Conservation (phyloP, 116 monocot genomes). For the Dioscorea cayenensis region DNA sequence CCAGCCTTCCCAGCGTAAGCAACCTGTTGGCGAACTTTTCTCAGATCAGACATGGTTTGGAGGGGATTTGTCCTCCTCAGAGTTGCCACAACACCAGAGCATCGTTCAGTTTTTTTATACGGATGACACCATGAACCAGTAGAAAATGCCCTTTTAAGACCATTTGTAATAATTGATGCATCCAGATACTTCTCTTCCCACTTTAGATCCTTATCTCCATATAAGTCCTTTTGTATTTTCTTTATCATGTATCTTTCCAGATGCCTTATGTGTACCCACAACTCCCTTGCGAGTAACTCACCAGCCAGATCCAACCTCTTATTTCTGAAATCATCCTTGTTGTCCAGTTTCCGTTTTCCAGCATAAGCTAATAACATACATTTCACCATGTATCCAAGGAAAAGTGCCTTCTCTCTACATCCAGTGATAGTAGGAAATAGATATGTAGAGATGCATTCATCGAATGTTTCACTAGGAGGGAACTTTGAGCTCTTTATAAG, state of each 20-base stretch:
- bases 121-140: slow-evolving; percentile 89
- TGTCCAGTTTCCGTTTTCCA: slow-evolving; percentile 81
- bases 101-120: slow-evolving; percentile 53
- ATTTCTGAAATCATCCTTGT: slow-evolving; percentile 89
- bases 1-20: slow-evolving; percentile 86
- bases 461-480: slow-evolving; percentile 68
- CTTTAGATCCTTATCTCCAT: slow-evolving; percentile 62
- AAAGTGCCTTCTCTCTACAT: slow-evolving; percentile 55
- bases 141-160: slow-evolving; percentile 70
- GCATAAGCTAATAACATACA: slow-evolving; percentile 50
- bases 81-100: slow-evolving; percentile 75
- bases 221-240: slow-evolving; percentile 74
- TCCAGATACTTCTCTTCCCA: slow-evolving; percentile 58
- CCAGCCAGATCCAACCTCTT: slow-evolving; percentile 81
- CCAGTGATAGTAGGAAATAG: slow-evolving; percentile 64
- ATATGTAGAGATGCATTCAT: slow-evolving; percentile 62
- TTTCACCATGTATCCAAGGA: slow-evolving; percentile 85
- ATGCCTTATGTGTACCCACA: slow-evolving; percentile 67
- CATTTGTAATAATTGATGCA: slow-evolving; percentile 84
- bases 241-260: slow-evolving; percentile 74
- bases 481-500: slow-evolving; percentile 57
- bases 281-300: slow-evolving; percentile 67
- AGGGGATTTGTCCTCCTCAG: slow-evolving; percentile 76
- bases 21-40: slow-evolving; percentile 82
- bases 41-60: slow-evolving; percentile 74